Percentiles rank a stretch among this genome's conserved stretches.
Evolutionary conservation across 192 early-diverging fungal species (phyloP).

Genomic region (Jimgerdemannia lactiflua): DNA sequence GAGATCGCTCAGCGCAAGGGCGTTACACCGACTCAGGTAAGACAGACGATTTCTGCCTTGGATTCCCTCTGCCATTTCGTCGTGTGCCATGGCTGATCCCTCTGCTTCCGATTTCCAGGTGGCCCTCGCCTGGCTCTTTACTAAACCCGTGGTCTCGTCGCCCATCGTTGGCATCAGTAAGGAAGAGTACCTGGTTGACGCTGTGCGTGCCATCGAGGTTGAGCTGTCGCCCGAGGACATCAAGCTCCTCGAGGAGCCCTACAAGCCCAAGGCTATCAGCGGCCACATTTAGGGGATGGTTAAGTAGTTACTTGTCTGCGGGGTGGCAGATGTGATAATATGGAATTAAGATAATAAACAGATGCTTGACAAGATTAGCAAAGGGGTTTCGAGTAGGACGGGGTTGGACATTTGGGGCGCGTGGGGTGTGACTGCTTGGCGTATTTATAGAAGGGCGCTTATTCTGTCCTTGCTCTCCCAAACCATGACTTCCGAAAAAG

Average conservation of each 20-base stretch:
- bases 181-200: conserved; percentile 16
- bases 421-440: no score
- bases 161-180: conserved; percentile 26
- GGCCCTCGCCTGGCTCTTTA: conserved; percentile 23
- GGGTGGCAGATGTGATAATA: no score
- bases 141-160: conserved; percentile 12
- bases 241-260: conserved; percentile 21
- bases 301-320: background rate
- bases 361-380: no score
- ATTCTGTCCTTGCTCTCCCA: background rate
- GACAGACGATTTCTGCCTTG: no score
- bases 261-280: conserved; percentile 8
- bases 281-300: conserved; percentile 3
- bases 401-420: no score
- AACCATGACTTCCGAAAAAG: background rate
- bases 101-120: background rate
- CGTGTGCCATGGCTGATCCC: no score
- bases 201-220: conserved; percentile 7
- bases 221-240: conserved; percentile 14
- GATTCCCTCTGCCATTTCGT: no score
- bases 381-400: no score
- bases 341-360: no score
- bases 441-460: background rate
- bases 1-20: conserved; percentile 17
- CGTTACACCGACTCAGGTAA: conserved; percentile 17